Base-by-base conservation (phyloP, 176 grass and related monocot species). In the Thinopyrum elongatum region DNA sequence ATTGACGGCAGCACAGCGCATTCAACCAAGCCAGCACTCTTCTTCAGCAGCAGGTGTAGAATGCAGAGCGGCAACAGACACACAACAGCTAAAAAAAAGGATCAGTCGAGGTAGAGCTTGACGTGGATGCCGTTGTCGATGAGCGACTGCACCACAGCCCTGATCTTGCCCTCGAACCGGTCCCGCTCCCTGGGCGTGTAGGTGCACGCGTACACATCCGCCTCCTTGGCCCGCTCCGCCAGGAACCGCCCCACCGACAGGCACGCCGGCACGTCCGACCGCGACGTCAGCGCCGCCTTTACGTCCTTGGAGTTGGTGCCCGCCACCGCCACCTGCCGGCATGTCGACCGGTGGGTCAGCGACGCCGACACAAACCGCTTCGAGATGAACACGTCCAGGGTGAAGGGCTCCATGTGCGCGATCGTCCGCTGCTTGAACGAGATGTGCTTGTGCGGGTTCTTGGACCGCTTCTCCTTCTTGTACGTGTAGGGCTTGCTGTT, bases 241-340 rank as follows among this genome's bases (percentile, higher is more conserved):
- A 98, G 80, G 88, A 95, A 94, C 26, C 90, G 90, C 7, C 93
- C 96, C 6, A 94, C 88, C 0, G 93, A 74, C 41, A 98, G 64
- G 92, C 96, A 98, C n/a, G 96, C 88, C 12, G 90, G 96, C 64
- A 98, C 87, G 53, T 95, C 91, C 0, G 93, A 95, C 71, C 96
- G 92, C 6, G 91, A 95, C 44, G 76, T 77, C 57, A 98, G 80
- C 23, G 22, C 92, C 31, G 88, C 93, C 47, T 95, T 92, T 63
- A 98, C 84, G 61, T 98, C 93, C 69, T 98, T 98, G 0, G 96
- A 95, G 80, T 95, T 95, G 38, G 96, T 95, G 19, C 96, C 96
- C 0, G 96, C 93, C 4, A 98, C 93, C 0, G 93, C 93, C 0
- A 92, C 96, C 80, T 98, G 97, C 82, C 94, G 95, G 90, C 92